Percentiles rank a stretch among this genome's conserved stretches.
Conservation (phyloP, 2,329 filamentous ascomycete genomes). For the Colletotrichum brevisporum region DNA sequence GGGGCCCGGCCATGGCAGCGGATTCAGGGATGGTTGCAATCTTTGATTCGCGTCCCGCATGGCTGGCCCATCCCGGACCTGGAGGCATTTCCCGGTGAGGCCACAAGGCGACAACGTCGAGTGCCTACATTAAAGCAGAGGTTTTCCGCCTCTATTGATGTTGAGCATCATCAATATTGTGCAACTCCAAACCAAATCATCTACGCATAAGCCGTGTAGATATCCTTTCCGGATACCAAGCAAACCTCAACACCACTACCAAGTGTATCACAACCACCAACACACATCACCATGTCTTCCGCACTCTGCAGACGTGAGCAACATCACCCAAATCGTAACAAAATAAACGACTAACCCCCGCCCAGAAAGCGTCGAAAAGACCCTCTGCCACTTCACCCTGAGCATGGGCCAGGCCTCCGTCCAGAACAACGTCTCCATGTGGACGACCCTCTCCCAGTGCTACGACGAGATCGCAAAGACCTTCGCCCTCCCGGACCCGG, state of each 20-base stretch:
- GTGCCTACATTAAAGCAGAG: slow-evolving; percentile 18
- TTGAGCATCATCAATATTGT: not conserved
- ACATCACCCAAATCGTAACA: too few species aligned
- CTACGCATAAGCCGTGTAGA: not conserved
- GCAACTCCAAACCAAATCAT: not conserved
- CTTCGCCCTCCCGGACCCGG: slow-evolving; percentile 38
- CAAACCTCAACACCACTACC: not conserved
- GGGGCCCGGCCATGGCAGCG: slow-evolving; percentile 10
- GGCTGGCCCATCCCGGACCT: slow-evolving; percentile 34
- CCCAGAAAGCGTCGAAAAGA: slow-evolving; percentile 39
- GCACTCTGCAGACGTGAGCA: slow-evolving; percentile 30
- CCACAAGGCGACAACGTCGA: slow-evolving; percentile 43
- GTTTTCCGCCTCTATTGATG: slow-evolving; percentile 18
- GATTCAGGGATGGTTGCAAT: slow-evolving; percentile 35
- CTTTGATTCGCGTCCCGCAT: slow-evolving; percentile 18
- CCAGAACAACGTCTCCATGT: slow-evolving; percentile 38
- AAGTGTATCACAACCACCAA: not conserved
- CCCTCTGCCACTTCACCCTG: slow-evolving; percentile 40
- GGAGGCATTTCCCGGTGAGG: slow-evolving; percentile 42
- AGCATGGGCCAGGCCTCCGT: slow-evolving; percentile 39
- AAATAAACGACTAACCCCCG: not conserved
- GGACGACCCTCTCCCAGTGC: slow-evolving; percentile 40
- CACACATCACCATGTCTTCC: slow-evolving; percentile 29
- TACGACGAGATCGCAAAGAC: slow-evolving; percentile 31
- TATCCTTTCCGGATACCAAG: not conserved